Evolutionary conservation across 2,329 filamentous ascomycete genomes (phyloP).

Genomic region (Sordariomycetes sp.): DNA sequence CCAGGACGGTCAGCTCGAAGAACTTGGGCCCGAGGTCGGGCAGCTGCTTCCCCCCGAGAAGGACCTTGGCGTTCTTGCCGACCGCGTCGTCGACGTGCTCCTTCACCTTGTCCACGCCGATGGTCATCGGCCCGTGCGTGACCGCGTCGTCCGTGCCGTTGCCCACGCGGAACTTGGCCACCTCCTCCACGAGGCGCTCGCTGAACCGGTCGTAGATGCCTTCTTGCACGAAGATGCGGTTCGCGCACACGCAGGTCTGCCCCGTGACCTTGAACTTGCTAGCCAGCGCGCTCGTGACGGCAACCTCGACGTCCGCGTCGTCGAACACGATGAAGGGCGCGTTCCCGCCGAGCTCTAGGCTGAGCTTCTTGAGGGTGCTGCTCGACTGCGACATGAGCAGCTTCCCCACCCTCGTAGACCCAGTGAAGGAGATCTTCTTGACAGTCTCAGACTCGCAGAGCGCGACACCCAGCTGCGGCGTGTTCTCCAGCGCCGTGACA

Average conservation of each 20-base stretch:
- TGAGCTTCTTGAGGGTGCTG: constrained; percentile 70
- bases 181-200: constrained; percentile 57
- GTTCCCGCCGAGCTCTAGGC: constrained; percentile 88
- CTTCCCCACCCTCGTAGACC: constrained; percentile 59
- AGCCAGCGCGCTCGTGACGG: constrained; percentile 70
- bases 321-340: constrained; percentile 96
- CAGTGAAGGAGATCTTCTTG: constrained; percentile 91
- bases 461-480: constrained; percentile 62
- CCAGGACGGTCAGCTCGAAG: constrained; percentile 81
- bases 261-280: constrained; percentile 92
- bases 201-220: constrained; percentile 71
- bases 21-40: constrained; percentile 77
- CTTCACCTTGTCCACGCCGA: constrained; percentile 70
- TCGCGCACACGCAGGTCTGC: constrained; percentile 90
- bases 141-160: constrained; percentile 58
- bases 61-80: constrained; percentile 63
- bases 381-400: constrained; percentile 84
- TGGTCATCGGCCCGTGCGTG: constrained; percentile 75
- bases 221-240: constrained; percentile 70
- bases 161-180: constrained; percentile 65
- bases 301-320: constrained; percentile 78
- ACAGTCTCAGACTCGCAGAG: constrained; percentile 66
- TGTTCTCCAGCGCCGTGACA: constrained; percentile 55
- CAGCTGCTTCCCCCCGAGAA: constrained; percentile 65
- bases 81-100: constrained; percentile 71